Percentiles rank a stretch among this genome's conserved stretches.
Conservation (phyloP, 176 grass and related monocot genomes). For the Avena sativa region DNA sequence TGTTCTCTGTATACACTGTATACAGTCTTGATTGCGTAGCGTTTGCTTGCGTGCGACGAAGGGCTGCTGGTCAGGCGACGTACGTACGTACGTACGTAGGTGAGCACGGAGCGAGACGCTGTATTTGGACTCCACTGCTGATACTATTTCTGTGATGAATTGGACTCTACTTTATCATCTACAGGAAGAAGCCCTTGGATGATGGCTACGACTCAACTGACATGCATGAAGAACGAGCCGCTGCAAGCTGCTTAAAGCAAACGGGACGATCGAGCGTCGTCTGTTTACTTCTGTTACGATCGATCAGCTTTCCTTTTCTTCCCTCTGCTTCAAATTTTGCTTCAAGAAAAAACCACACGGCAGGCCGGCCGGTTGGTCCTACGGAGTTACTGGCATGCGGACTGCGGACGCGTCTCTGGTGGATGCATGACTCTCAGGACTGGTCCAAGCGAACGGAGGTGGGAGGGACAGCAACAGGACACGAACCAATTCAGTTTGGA, state of each 20-base stretch:
- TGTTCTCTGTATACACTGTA: not conserved
- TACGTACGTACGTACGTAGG: not conserved
- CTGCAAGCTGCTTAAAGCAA: not conserved
- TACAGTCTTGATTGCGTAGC: not conserved
- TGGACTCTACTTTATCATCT: not conserved
- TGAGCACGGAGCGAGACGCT: not conserved
- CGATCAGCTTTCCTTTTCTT: not conserved
- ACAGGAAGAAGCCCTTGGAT: not conserved
- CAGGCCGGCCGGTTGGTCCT: not conserved
- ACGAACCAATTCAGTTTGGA: not conserved
- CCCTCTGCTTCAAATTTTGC: not conserved
- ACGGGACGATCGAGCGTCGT: not conserved
- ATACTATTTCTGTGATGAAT: not conserved
- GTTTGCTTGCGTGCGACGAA: conserved; percentile 38
- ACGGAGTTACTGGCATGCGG: too few species aligned
- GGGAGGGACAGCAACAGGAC: not conserved
- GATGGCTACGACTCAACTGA: conserved; percentile 13
- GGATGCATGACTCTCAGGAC: not conserved
- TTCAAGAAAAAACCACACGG: not conserved
- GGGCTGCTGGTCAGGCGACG: not conserved
- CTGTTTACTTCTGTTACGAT: not conserved
- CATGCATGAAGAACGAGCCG: not conserved
- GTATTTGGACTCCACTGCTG: not conserved
- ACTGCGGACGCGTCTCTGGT: not conserved
- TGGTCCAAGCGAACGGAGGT: not conserved